Conservation (phyloP, 345 rosid species). For the Ceriops zippeliana region DNA sequence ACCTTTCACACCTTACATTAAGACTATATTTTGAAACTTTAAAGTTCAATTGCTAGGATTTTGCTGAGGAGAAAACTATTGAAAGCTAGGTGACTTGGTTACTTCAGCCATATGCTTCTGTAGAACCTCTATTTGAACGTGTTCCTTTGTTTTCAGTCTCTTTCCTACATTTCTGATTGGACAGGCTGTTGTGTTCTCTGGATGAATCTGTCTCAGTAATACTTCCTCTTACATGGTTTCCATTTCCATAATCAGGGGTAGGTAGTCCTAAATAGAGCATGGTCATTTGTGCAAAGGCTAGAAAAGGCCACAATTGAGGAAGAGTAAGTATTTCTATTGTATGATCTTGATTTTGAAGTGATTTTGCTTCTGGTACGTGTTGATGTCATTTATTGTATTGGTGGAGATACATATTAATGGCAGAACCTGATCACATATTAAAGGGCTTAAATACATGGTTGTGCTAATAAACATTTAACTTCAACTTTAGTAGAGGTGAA, state of each 20-base stretch:
- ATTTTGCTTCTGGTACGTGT: neutral
- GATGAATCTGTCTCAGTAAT: neutral
- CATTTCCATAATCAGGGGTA: constrained; percentile 56
- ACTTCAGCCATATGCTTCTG: neutral
- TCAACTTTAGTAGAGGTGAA: too few relatives aligned
- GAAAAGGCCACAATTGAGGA: constrained; percentile 56
- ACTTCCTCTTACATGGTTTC: neutral
- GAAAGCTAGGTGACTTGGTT: neutral
- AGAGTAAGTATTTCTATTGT: constrained; percentile 58
- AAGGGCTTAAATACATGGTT: too few relatives aligned
- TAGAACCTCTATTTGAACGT: neutral
- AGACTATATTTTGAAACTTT: neutral
- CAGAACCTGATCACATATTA: constrained; percentile 90
- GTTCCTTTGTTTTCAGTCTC: neutral
- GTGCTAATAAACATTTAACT: too few relatives aligned
- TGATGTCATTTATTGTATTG: neutral
- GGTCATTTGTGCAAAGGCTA: constrained; percentile 93
- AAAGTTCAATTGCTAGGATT: neutral
- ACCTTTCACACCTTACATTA: too few relatives aligned
- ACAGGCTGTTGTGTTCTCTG: neutral
- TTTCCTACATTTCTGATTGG: neutral
- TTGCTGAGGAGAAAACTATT: neutral
- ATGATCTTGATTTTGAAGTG: constrained; percentile 3
- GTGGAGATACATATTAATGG: constrained; percentile 80
- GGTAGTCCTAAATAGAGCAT: constrained; percentile 88